These are phyloP conservation scores for Chaetomium tenue DNA, from an alignment of 495 filamentous ascomycete genomes.

Conservation along the genomic window DNA sequence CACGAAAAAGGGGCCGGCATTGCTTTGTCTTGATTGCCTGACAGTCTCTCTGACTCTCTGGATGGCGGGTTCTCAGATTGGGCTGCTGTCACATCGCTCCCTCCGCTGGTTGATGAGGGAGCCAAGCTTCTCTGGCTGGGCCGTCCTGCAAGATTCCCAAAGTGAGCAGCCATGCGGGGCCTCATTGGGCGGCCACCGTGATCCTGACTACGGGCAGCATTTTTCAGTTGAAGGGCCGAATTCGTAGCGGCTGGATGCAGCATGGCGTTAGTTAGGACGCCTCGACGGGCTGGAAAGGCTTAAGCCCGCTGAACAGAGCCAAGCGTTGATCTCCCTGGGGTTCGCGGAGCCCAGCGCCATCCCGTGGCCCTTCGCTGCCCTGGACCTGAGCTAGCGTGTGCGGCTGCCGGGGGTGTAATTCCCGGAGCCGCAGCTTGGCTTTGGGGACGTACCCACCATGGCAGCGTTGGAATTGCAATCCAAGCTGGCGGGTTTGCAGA, in stretches of 20 bases:
- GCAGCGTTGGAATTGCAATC: slow-evolving; percentile 6
- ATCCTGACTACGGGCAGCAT: background rate
- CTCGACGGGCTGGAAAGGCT: background rate
- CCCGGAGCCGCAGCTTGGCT: slow-evolving; percentile 14
- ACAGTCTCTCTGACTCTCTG: too few relatives aligned
- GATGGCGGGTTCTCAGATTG: background rate
- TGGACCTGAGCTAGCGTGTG: slow-evolving; percentile 13
- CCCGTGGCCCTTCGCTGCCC: slow-evolving; percentile 16
- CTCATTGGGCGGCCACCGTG: background rate
- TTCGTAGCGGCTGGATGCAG: slow-evolving; percentile 27
- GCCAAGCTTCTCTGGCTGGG: slow-evolving; percentile 2
- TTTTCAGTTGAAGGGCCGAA: slow-evolving; percentile 18
- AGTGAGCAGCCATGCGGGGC: background rate
- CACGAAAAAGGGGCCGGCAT: background rate
- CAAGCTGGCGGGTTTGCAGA: slow-evolving; percentile 12
- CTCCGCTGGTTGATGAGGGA: background rate
- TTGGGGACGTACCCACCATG: background rate
- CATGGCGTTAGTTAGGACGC: too few relatives aligned
- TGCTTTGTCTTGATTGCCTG: background rate
- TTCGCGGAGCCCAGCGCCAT: slow-evolving; percentile 19
- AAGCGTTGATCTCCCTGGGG: slow-evolving; percentile 6
- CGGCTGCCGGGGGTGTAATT: slow-evolving; percentile 6
- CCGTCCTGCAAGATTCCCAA: slow-evolving; percentile 18
- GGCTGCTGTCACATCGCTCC: slow-evolving; percentile 3
- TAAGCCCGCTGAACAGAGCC: slow-evolving; percentile 14